Evolutionary conservation across 345 rosid species (phyloP).

Genomic region (Bruguiera gymnorhiza): DNA sequence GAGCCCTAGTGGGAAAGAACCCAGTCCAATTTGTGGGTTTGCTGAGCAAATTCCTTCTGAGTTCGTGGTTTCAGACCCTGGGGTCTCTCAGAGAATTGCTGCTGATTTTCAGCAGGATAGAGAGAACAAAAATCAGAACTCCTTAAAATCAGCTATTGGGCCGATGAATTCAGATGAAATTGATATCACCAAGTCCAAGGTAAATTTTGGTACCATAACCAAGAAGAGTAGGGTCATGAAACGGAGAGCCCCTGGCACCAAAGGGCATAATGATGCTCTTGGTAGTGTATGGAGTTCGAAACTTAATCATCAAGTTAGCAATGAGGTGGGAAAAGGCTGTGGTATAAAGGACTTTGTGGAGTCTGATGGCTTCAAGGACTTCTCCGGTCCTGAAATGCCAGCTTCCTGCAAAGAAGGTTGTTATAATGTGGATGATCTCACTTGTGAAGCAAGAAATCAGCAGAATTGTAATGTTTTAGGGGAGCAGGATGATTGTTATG

Average conservation of each 20-base stretch:
- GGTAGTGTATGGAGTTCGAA: constrained; percentile 36
- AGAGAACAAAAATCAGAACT: constrained; percentile 41
- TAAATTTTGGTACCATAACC: constrained; percentile 42
- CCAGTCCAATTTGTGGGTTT: constrained; percentile 14
- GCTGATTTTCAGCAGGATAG: constrained; percentile 34
- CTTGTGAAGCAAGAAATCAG: constrained; percentile 11
- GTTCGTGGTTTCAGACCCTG: constrained; percentile 18
- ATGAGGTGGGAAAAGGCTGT: constrained; percentile 25
- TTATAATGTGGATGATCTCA: constrained; percentile 24
- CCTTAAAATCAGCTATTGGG: constrained; percentile 33
- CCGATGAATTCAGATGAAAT: constrained; percentile 14
- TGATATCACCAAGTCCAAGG: constrained; percentile 20
- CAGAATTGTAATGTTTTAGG: constrained; percentile 15
- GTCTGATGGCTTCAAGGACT: constrained; percentile 18
- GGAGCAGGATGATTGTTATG: constrained; percentile 19
- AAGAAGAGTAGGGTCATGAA: constrained; percentile 52
- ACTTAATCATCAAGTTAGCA: constrained; percentile 22
- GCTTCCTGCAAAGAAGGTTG: constrained; percentile 34
- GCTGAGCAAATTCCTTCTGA: constrained; percentile 19
- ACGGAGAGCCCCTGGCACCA: constrained; percentile 34
- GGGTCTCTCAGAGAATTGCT: constrained; percentile 22
- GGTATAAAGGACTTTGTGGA: constrained; percentile 19
- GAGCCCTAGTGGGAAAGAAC: constrained; percentile 15
- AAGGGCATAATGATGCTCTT: constrained; percentile 19
- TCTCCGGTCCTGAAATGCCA: constrained; percentile 14